Evolutionary conservation across 371 early-diverging fungal genomes (phyloP).

Genomic region (Apophysomyces trapeziformis): DNA sequence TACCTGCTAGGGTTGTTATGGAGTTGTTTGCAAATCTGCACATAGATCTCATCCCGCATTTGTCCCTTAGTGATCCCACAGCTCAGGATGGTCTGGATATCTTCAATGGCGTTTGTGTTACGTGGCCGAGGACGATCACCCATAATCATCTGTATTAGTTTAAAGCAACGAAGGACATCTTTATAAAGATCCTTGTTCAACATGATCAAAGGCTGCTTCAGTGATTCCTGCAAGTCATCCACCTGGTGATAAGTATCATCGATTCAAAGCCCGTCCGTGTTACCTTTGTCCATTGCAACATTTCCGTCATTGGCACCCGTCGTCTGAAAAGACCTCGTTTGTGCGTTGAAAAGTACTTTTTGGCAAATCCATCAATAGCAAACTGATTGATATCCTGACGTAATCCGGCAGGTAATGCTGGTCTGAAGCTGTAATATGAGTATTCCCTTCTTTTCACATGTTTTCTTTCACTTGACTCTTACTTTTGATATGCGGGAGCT

Average conservation of each 20-base stretch:
- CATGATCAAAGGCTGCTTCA: constrained; percentile 81
- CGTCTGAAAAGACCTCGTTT: constrained; percentile 84
- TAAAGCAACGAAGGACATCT: constrained; percentile 88
- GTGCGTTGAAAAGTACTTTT: constrained; percentile 90
- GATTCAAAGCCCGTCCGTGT: not conserved
- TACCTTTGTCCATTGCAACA: constrained; percentile 83
- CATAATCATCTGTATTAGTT: constrained; percentile 85
- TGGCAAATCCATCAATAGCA: constrained; percentile 90
- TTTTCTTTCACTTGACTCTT: not conserved
- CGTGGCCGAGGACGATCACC: constrained; percentile 63
- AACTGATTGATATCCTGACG: constrained; percentile 79
- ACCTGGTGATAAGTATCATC: not conserved
- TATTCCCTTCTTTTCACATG: not conserved
- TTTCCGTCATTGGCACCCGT: constrained; percentile 85
- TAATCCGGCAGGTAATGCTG: constrained; percentile 64
- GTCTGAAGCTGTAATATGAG: constrained; percentile 26
- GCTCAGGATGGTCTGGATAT: constrained; percentile 78
- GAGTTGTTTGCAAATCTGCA: constrained; percentile 92
- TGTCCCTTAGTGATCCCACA: constrained; percentile 77
- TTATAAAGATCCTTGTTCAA: constrained; percentile 79
- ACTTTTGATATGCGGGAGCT: constrained; percentile 14
- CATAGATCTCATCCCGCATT: constrained; percentile 93
- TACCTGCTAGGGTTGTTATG: constrained; percentile 81
- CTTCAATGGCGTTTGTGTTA: constrained; percentile 44
- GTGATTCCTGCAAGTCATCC: constrained; percentile 54